Evolutionary conservation across 2,329 filamentous ascomycete species (phyloP).

Genomic region (Trichoderma koningiopsis): DNA sequence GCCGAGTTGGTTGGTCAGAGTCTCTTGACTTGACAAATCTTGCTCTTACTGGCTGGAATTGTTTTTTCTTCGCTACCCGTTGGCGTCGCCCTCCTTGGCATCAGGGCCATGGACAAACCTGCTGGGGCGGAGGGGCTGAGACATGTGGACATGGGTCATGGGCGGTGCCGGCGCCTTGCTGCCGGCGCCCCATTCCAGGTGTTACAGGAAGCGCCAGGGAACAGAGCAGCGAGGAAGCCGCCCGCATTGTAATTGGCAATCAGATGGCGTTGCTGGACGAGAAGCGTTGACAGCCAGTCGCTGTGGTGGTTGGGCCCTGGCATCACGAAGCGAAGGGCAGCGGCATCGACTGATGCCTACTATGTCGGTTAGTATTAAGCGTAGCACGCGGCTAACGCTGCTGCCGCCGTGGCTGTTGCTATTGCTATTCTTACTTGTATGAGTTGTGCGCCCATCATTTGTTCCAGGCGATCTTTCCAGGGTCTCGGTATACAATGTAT

Average conservation of each 20-base stretch:
- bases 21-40: neutral
- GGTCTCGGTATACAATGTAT: neutral
- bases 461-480: neutral
- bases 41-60: neutral
- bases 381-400: neutral
- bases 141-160: conserved; percentile 16
- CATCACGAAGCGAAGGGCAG: neutral
- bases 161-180: conserved; percentile 4
- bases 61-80: neutral
- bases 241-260: conserved; percentile 18
- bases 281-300: neutral
- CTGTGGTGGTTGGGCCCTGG: neutral
- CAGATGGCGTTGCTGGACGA: neutral
- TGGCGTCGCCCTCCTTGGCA: conserved; percentile 5
- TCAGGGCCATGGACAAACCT: neutral
- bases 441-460: neutral
- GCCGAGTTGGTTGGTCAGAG: neutral
- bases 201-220: conserved; percentile 22
- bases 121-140: conserved; percentile 10
- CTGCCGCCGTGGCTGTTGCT: neutral
- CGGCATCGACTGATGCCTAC: neutral
- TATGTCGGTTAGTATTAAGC: no score
- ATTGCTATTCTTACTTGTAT: neutral
- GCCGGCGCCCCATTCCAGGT: neutral
- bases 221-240: neutral